phyloP scores from a whole-genome alignment of 2,329 filamentous ascomycete genomes.

The Alternaria sp. region DNA sequence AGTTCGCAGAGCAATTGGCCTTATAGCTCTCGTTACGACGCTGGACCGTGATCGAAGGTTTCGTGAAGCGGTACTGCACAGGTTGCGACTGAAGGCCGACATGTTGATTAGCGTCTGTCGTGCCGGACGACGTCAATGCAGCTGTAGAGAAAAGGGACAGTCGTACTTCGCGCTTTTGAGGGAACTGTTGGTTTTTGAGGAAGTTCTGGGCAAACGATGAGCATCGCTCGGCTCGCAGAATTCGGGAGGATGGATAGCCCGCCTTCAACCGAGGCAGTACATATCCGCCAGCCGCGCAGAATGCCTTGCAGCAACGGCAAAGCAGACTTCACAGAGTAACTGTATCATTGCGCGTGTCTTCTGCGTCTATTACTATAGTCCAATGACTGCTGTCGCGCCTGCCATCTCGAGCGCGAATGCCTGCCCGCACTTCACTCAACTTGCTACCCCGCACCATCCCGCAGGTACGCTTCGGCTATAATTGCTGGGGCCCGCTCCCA shows the following conservation, averaged over 20 bases:
- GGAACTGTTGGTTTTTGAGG: conserved; percentile 30
- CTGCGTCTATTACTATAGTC: background rate
- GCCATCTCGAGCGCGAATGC: background rate
- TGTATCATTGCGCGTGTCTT: background rate
- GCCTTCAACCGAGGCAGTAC: conserved; percentile 42
- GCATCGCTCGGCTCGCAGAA: conserved; percentile 35
- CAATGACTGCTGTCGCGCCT: background rate
- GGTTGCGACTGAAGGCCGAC: conserved; percentile 54
- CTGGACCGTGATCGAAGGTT: conserved; percentile 46
- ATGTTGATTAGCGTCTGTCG: conserved; percentile 51
- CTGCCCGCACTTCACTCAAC: conserved; percentile 5
- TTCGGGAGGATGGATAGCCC: conserved; percentile 39
- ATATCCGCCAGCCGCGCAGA: conserved; percentile 7
- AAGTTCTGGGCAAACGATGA: conserved; percentile 30
- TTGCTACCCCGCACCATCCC: conserved; percentile 22
- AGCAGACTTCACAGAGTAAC: background rate
- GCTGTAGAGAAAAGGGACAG: conserved; percentile 40
- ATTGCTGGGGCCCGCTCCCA: conserved; percentile 3
- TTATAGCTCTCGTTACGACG: conserved; percentile 45
- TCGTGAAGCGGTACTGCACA: conserved; percentile 51
- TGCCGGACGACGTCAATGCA: conserved; percentile 42
- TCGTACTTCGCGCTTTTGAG: conserved; percentile 44
- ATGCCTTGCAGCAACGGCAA: background rate
- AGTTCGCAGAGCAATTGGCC: conserved; percentile 48
- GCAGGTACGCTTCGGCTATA: conserved; percentile 12